Base-by-base conservation (phyloP, 305 asterid genomes). In the Fraxinus xanthoxyloides region DNA sequence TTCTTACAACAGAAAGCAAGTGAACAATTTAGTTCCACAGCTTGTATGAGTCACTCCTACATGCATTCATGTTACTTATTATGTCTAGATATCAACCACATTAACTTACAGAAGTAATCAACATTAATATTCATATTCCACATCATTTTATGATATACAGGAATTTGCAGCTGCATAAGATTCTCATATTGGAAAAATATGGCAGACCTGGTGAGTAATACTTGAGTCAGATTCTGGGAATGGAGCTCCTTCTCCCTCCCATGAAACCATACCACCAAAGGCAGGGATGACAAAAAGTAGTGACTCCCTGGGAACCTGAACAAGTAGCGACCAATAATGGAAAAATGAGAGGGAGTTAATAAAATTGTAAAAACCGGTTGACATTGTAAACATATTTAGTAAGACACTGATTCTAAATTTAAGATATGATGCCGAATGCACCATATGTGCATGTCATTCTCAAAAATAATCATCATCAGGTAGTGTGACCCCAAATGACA, bases 211-310 rank as follows among this genome's bases (percentile, higher is more conserved):
- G 90, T 96, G 92, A 59, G 97, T 91, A 83, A 94, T 96, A 85
- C 92, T 92, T 82, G 88, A 89, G 80, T 94, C 98, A 77, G 98
- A 88, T 87, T 94, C 98, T 17, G 84, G 84, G 81, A 91, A 91
- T 8, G 99, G 99, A 72, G 97, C 98, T 73, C 97, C 98, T 89
- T 90, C 94, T 74, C 99, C 99, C 82, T 93, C 99, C 99, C 99
- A 96, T 63, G 99, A 94, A 82, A 96, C 98, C 8, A 82, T 83
- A 87, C 99, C 99, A 82, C 99, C 99, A 85, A 96, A 94, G 81
- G 98, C 97, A 72, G 98, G 94, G 84, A 93, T 93, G 81, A 94
- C 70, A 83, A 94, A 94, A 65, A 96, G 90, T 85, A 96, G 84
- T 1, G 98, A 93, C 87, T 96, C 99, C 83, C 98, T 92, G 6